phyloP scores from a whole-genome alignment of 208 protist genomes.

The Trypanosomatidae sp. region DNA sequence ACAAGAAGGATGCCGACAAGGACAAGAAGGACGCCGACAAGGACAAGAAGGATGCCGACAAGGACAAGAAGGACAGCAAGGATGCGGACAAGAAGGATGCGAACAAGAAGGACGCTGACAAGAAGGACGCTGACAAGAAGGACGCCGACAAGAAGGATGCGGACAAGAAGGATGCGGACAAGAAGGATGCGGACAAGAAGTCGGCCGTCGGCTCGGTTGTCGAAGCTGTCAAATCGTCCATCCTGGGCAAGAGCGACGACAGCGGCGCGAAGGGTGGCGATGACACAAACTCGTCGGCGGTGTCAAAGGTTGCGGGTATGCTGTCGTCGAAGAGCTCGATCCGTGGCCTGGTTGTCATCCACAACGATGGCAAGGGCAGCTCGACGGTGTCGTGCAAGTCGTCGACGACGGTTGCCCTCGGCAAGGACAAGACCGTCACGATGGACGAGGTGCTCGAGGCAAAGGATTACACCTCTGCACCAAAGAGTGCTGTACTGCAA shows the following conservation, averaged over 20 bases:
- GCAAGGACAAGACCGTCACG: constrained; percentile 4
- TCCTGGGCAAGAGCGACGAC: too few relatives aligned
- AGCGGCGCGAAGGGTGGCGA: too few relatives aligned
- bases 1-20: constrained; percentile 4
- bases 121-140: neutral
- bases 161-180: constrained; percentile 6
- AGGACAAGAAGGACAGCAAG: neutral
- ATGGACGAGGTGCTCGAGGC: constrained; percentile 8
- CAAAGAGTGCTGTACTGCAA: constrained; percentile 7
- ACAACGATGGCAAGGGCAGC: too few relatives aligned
- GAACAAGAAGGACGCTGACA: constrained; percentile 3
- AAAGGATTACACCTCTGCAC: neutral
- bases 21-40: constrained; percentile 2
- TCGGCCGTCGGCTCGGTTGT: too few relatives aligned
- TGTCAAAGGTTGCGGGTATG: too few relatives aligned
- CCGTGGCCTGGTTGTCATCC: too few relatives aligned
- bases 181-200: constrained; percentile 9
- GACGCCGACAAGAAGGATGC: constrained; percentile 2
- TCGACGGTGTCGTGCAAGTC: too few relatives aligned
- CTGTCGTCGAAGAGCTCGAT: too few relatives aligned
- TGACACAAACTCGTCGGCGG: too few relatives aligned
- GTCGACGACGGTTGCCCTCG: too few relatives aligned
- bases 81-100: neutral
- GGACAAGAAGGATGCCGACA: constrained; percentile 1
- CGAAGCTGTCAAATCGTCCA: too few relatives aligned